These are phyloP conservation scores for Hysterangium stoloniferum DNA, from an alignment of 768 basidiomycete genomes.

Conservation along the genomic window DNA sequence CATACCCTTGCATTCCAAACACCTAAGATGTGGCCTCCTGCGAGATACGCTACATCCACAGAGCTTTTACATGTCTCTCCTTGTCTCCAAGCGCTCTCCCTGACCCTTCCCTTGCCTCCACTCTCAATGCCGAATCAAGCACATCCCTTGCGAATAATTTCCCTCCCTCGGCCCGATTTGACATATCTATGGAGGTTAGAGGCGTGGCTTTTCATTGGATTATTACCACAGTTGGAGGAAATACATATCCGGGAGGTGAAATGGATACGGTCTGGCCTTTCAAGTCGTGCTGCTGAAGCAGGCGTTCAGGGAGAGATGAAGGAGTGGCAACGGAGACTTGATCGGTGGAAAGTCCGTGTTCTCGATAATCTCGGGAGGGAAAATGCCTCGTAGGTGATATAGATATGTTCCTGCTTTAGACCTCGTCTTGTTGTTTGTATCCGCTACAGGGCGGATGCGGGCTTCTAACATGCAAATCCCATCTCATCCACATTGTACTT, in stretches of 20 bases:
- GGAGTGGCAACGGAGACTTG: slow-evolving; percentile 61
- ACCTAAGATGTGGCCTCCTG: slow-evolving; percentile 57
- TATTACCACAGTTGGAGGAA: slow-evolving; percentile 45
- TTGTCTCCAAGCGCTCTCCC: slow-evolving; percentile 57
- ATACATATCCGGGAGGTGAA: slow-evolving; percentile 61
- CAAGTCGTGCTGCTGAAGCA: slow-evolving; percentile 53
- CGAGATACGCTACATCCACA: slow-evolving; percentile 23
- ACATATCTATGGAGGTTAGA: slow-evolving; percentile 54
- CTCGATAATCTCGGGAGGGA: slow-evolving; percentile 57
- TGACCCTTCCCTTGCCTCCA: slow-evolving; percentile 60
- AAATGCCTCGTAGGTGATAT: slow-evolving; percentile 1
- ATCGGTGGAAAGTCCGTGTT: slow-evolving; percentile 48
- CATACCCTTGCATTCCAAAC: slow-evolving; percentile 59
- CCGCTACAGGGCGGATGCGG: no score
- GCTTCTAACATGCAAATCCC: no score
- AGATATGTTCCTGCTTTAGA: no score
- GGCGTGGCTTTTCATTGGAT: slow-evolving; percentile 35
- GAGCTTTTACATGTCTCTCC: slow-evolving; percentile 35
- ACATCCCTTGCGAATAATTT: slow-evolving; percentile 52
- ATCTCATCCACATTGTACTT: no score
- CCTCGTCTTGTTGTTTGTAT: no score
- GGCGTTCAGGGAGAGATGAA: slow-evolving; percentile 79
- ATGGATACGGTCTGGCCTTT: slow-evolving; percentile 67
- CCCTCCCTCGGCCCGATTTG: slow-evolving; percentile 63
- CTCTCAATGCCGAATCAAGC: slow-evolving; percentile 27